Conservation (phyloP, 441 rosid genomes). For the Pelargonium myrrhifolium region DNA sequence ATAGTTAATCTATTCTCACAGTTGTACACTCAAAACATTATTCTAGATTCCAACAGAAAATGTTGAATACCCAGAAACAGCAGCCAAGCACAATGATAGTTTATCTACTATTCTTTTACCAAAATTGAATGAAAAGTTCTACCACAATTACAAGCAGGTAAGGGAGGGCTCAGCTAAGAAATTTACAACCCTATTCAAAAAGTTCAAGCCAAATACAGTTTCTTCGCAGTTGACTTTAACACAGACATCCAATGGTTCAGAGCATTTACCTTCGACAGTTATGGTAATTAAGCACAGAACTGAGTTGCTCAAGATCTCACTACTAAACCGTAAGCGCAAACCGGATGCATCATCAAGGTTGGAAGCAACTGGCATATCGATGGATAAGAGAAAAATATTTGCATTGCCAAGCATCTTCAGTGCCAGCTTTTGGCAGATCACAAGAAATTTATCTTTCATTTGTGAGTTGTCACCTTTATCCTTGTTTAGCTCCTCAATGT, state of each 20-base stretch:
- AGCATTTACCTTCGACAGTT: conserved; percentile 80
- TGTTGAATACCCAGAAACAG: too few species aligned
- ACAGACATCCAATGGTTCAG: conserved; percentile 45
- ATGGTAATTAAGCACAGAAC: conserved; percentile 66
- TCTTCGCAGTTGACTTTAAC: conserved; percentile 84
- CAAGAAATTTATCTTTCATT: conserved; percentile 55
- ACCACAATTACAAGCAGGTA: conserved; percentile 8
- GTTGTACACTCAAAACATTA: too few species aligned
- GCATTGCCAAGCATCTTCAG: conserved; percentile 78
- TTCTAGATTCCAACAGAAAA: too few species aligned
- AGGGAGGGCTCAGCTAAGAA: conserved; percentile 44
- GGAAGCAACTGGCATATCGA: conserved; percentile 69
- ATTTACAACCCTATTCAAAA: conserved; percentile 68
- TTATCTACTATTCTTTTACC: neutral
- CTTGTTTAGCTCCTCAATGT: conserved; percentile 46
- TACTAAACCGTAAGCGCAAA: conserved; percentile 65
- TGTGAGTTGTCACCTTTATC: conserved; percentile 32
- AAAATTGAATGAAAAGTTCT: neutral
- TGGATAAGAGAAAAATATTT: conserved; percentile 63
- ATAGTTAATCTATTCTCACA: too few species aligned
- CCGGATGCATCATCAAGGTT: conserved; percentile 74
- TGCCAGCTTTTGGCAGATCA: conserved; percentile 60
- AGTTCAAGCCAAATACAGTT: conserved; percentile 79
- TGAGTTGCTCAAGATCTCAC: conserved; percentile 75
- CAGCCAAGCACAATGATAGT: neutral